These are phyloP conservation scores for Aspergillus novoparasiticus DNA, from an alignment of 2,329 filamentous ascomycete species.

Conservation along the genomic window DNA sequence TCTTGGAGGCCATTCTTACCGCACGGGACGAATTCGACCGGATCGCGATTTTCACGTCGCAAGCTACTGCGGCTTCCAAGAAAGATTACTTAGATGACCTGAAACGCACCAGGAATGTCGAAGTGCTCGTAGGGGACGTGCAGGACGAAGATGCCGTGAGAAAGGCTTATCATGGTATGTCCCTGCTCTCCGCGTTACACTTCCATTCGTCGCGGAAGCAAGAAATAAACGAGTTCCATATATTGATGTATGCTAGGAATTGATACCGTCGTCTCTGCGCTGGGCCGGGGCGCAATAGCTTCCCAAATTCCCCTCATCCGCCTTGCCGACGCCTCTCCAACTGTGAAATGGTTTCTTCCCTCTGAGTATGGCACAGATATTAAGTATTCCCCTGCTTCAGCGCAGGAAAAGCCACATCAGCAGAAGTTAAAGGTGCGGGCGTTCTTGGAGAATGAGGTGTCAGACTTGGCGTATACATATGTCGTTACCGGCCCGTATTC, in stretches of 20 bases:
- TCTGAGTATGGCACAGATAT: slow-evolving; percentile 70
- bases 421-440: slow-evolving; percentile 69
- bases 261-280: slow-evolving; percentile 66
- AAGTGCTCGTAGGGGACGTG: slow-evolving; percentile 60
- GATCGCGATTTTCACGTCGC: slow-evolving; percentile 61
- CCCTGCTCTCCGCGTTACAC: not conserved
- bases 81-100: slow-evolving; percentile 50
- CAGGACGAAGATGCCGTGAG: slow-evolving; percentile 55
- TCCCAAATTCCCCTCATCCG: slow-evolving; percentile 64
- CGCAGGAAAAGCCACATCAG: slow-evolving; percentile 68
- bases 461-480: slow-evolving; percentile 65
- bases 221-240: accelerated
- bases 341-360: slow-evolving; percentile 66
- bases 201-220: not conserved
- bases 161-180: slow-evolving; percentile 56
- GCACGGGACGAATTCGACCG: slow-evolving; percentile 54
- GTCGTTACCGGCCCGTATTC: slow-evolving; percentile 71
- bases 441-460: slow-evolving; percentile 53
- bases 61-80: slow-evolving; percentile 55
- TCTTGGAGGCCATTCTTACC: slow-evolving; percentile 53
- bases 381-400: slow-evolving; percentile 61
- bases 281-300: slow-evolving; percentile 65
- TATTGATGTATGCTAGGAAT: slow-evolving; percentile 44
- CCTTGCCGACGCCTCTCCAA: slow-evolving; percentile 57
- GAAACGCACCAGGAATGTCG: slow-evolving; percentile 49